Base-by-base conservation (phyloP, 208 protist species). In the Crithidia expoeki region DNA sequence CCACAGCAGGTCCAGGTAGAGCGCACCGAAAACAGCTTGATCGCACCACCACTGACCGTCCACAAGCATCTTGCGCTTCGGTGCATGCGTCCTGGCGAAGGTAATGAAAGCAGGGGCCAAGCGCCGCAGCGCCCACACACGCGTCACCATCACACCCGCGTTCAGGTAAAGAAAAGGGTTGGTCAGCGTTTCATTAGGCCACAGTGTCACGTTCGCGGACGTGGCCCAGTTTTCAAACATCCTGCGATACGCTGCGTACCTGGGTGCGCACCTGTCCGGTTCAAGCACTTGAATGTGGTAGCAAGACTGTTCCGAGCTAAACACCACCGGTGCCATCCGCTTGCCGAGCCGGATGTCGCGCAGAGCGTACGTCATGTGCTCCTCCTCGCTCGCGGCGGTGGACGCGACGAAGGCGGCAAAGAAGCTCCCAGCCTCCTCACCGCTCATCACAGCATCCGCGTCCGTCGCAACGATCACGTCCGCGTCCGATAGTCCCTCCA, bases 391-490 rank as follows among this genome's bases (percentile, higher is more conserved):
- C 11, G 6, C 51, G 11, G 51, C 51, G 3, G 51, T 57, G 10
- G 51, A 57, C 14, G 51, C 51, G 21, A 57, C 25, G 51, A 57
- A 57, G 28, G 51, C 51, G 12, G 25, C 51, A 12, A 57, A 57
- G 51, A 36, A 30, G 28, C 28, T 30, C 30, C 32, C 51, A 5
- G 28, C 51, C 12, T 57, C 51, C 51, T 57, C 51, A 12, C 51
- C 51, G 19, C 51, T 57, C 25, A 57, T 38, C 30, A 36, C 51
- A 4, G 51, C 51, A n/a, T 57, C 51, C 28, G 30, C 51, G 51
- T 57, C 51, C 51, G 51, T 57, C 28, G 30, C 51, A 5, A 57
- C 51, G 30, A 57, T 36, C 14, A 57, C 51, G 19, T 57, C 51
- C 21, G 51, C 51, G 21, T 57, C 51, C 9, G 51, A 30, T 4